Percentiles rank a stretch among this genome's conserved stretches.
Evolutionary conservation across 169 alveolate species (phyloP).

Genomic region (Eimeria sp.): DNA sequence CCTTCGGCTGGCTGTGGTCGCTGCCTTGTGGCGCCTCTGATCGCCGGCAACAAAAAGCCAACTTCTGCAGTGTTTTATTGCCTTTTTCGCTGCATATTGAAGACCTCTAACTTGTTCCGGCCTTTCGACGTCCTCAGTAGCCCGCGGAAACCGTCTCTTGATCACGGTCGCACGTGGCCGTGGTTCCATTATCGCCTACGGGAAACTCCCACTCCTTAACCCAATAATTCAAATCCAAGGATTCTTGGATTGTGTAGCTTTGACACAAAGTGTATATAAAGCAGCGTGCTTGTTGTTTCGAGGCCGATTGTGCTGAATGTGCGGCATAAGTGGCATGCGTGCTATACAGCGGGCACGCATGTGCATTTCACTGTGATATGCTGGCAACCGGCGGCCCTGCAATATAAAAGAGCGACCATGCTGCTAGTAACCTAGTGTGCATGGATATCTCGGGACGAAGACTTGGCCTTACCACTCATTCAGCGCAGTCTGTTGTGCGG

Average conservation of each 20-base stretch:
- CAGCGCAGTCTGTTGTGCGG: neutral
- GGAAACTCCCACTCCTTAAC: neutral
- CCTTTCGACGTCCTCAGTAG: neutral
- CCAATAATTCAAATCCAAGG: neutral
- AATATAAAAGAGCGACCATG: neutral
- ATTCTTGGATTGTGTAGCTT: neutral
- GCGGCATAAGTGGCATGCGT: conserved; percentile 3
- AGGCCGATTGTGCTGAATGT: neutral
- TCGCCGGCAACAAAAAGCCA: neutral
- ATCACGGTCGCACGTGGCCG: conserved; percentile 23
- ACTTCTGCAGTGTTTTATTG: neutral
- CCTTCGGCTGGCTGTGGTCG: conserved; percentile 45
- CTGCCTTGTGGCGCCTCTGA: conserved; percentile 41
- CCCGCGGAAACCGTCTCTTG: neutral
- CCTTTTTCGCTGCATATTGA: neutral
- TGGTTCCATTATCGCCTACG: neutral
- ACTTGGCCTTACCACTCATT: neutral
- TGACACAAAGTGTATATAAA: neutral
- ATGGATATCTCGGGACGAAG: neutral
- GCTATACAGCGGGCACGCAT: neutral
- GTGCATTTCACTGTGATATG: neutral
- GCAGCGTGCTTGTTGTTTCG: neutral
- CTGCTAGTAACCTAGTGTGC: conserved; percentile 17
- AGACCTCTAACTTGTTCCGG: neutral
- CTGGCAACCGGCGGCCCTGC: neutral